Evolutionary conservation across 2,329 filamentous ascomycete genomes (phyloP), one percentile per base, ranked within the genome.

Genomic region (Trichophyton schoenleinii): DNA sequence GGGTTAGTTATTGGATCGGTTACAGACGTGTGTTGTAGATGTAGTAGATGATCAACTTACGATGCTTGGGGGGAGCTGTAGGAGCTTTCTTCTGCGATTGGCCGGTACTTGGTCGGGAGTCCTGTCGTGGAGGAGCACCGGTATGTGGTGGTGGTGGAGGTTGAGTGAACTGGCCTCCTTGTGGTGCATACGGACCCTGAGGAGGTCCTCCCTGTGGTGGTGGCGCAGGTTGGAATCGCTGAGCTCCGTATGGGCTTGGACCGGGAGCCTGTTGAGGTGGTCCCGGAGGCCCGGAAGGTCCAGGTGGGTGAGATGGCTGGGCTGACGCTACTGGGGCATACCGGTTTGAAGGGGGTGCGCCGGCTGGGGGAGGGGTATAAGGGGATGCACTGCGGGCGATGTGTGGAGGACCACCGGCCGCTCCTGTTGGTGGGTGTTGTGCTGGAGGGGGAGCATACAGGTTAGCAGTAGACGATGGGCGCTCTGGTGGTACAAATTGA

Each of bases 341-440:
- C 68, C 89, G 80, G 76, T 84, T 89, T 8, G 84, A 81, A 4
- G 87, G 83, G n/a, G 88, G 85, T 3, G 83, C 78, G 18, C 79
- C 81, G 34, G 85, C 78, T 5, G 89, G 88, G 60, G 91, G 88
- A 42, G 87, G 83, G 68, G 91, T 90, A 74, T 96, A 96, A 4
- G 91, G 91, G 28, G 91, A 96, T 3, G 87, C 81, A 31, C 87
- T 90, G 65, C 90, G 85, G 22, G 85, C 82, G 59, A 89, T 81
- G 20, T 83, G 81, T 44, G 41, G 58, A 48, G 82, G 82, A 59
- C 70, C 64, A 66, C 75, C 73, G n/a, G 67, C 68, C 11, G 34
- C 41, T n/a, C 38, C 57, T 48, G 41, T 20, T 67, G 72, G 66
- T 69, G 66, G 68, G 15, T 70, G 73, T 38, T 78, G 73, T 3